These are phyloP conservation scores for Blastocystis sp. DNA, from an alignment of 352 stramenopile genomes.

Conservation along the genomic window DNA sequence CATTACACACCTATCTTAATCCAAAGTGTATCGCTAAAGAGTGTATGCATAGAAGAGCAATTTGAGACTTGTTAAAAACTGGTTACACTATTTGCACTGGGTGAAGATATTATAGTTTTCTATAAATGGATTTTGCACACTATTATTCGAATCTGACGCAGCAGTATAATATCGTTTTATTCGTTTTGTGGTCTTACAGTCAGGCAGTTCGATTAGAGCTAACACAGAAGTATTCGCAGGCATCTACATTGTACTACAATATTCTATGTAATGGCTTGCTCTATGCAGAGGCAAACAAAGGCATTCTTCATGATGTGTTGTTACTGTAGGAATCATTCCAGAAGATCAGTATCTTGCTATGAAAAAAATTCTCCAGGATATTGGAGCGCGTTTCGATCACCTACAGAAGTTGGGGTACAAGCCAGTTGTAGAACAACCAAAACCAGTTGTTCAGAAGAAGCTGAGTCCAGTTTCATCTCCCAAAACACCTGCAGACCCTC, in stretches of 20 bases:
- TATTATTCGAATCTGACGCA: neutral
- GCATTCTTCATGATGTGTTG: neutral
- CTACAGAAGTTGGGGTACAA: neutral
- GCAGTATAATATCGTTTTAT: neutral
- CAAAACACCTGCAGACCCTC: neutral
- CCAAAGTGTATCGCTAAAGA: no score
- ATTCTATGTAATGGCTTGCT: neutral
- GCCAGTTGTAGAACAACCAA: constrained; percentile 2
- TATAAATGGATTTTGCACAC: neutral
- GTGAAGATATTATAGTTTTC: no score
- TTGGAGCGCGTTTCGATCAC: neutral
- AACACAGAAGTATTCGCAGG: neutral
- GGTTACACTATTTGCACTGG: no score
- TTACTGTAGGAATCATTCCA: neutral
- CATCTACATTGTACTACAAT: neutral
- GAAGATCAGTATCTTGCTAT: neutral
- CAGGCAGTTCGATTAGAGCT: neutral
- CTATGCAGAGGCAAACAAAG: neutral
- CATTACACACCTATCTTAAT: neutral
- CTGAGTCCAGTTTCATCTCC: neutral
- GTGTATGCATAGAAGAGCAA: no score
- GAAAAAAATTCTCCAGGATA: neutral
- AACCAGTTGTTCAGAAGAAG: neutral
- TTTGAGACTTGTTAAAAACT: no score
- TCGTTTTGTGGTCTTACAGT: neutral